Percentiles rank a stretch among this genome's conserved stretches.
Evolutionary conservation across 495 filamentous ascomycete species (phyloP).

Genomic region (Jackrogersella multiformis): DNA sequence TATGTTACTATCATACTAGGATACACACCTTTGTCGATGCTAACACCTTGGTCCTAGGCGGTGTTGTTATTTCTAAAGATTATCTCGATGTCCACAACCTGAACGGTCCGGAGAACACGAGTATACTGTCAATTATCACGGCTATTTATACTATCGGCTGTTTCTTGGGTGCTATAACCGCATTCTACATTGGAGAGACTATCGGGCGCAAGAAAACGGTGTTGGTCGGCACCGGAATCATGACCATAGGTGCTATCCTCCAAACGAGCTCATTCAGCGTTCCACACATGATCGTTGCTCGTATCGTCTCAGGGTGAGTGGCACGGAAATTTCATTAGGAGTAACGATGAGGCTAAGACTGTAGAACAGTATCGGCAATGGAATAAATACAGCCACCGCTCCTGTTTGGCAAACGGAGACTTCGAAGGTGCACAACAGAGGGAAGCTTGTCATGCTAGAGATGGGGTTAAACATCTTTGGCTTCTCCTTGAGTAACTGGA

Average conservation of each 20-base stretch:
- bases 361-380: conserved; percentile 67
- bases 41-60: conserved; percentile 48
- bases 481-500: conserved; percentile 69
- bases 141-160: conserved; percentile 73
- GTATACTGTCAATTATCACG: conserved; percentile 65
- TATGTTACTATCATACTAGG: conserved; percentile 5
- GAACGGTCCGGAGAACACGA: conserved; percentile 57
- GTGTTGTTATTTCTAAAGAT: conserved; percentile 65
- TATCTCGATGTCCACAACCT: conserved; percentile 64
- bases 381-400: conserved; percentile 70
- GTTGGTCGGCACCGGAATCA: conserved; percentile 63
- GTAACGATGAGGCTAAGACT: conserved; percentile 34
- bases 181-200: conserved; percentile 66
- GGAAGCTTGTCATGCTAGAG: conserved; percentile 68
- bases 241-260: conserved; percentile 69
- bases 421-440: conserved; percentile 65
- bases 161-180: conserved; percentile 68
- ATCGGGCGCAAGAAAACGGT: conserved; percentile 68
- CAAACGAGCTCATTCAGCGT: conserved; percentile 69
- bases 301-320: conserved; percentile 60
- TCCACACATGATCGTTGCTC: conserved; percentile 71
- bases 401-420: conserved; percentile 74
- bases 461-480: conserved; percentile 69
- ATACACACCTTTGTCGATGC: conserved; percentile 15
- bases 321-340: conserved; percentile 15